phyloP scores from a whole-genome alignment of 352 stramenopile genomes.

The Blastocystis sp. region DNA sequence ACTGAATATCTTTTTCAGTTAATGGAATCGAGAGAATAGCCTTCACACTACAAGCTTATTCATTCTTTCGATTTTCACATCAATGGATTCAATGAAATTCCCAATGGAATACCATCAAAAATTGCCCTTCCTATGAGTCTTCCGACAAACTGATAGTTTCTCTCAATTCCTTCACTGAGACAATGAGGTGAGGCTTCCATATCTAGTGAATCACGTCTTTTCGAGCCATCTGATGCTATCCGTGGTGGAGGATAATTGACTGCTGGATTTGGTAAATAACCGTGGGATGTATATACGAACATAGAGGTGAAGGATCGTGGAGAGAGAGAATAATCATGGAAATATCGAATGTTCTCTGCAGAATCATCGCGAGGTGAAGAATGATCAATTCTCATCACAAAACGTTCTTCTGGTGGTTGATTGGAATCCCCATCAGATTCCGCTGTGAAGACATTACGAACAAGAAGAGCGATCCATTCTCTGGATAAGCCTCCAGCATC shows the following conservation, averaged over 20 bases:
- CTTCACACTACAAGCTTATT: not conserved
- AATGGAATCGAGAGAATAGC: conserved; percentile 17
- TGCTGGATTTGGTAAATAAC: conserved; percentile 37
- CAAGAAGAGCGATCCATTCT: conserved; percentile 44
- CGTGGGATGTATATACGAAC: conserved; percentile 25
- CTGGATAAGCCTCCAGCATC: conserved; percentile 41
- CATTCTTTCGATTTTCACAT: not conserved
- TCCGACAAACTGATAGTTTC: conserved; percentile 47
- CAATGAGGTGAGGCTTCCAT: not conserved
- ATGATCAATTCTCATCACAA: conserved; percentile 59
- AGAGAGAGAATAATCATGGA: not conserved
- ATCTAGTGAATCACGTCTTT: not conserved
- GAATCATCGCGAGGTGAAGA: not conserved
- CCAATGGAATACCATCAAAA: conserved; percentile 52
- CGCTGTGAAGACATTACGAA: not conserved
- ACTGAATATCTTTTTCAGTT: not conserved
- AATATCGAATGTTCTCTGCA: conserved; percentile 19
- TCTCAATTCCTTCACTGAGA: not conserved
- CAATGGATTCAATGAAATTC: conserved; percentile 22
- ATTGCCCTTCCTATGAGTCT: conserved; percentile 29
- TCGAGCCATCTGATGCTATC: not conserved
- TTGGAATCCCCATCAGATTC: not conserved
- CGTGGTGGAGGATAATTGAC: conserved; percentile 3
- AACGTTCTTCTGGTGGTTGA: not conserved
- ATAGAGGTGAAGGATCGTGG: not conserved